phyloP scores from a whole-genome alignment of 345 rosid genomes.

The Arabidopsis thaliana region TAIR10.1 NC_003070.9:21569001-21569500 shows the following conservation, averaged over 20 bases:
- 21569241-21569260: constrained; percentile 29
- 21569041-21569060: constrained; percentile 87
- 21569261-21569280: constrained; percentile 42
- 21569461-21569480: constrained; percentile 1
- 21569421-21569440: constrained; percentile 89
- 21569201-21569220: constrained; percentile 19
- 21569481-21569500: constrained; percentile 35
- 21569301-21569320: constrained; percentile 65
- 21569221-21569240: background rate
- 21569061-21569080: constrained; percentile 94
- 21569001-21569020: constrained; percentile 49
- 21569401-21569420: constrained; percentile 85
- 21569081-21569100: constrained; percentile 96
- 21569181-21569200: constrained; percentile 75
- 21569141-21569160: constrained; percentile 91
- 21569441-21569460: constrained; percentile 68
- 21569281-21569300: constrained; percentile 83
- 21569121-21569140: constrained; percentile 85
- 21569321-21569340: constrained; percentile 66
- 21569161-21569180: constrained; percentile 72
- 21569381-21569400: constrained; percentile 95
- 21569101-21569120: constrained; percentile 73
- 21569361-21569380: constrained; percentile 91
- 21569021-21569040: constrained; percentile 86
- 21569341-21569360: constrained; percentile 92